Percentiles rank a stretch among this genome's conserved stretches.
Evolutionary conservation across 805 yeast species (phyloP).

Genomic region (Candida easanensis): DNA sequence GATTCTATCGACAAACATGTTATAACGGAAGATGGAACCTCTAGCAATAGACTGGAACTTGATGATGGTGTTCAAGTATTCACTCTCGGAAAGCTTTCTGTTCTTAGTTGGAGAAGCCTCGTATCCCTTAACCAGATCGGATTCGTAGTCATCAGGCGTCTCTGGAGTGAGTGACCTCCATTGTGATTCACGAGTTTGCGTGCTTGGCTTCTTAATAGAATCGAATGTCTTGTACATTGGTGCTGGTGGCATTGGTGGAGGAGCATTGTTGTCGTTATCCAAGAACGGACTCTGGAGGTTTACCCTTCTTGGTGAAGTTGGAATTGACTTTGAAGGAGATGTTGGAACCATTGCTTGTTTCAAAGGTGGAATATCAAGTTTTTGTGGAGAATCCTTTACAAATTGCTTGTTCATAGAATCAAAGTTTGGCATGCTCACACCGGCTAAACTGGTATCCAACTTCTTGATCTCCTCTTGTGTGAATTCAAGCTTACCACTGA

Average conservation of each 20-base stretch:
- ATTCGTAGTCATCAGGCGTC: conserved; percentile 10
- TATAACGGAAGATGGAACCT: conserved; percentile 66
- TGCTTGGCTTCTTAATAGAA: conserved; percentile 4
- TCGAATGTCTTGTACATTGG: conserved; percentile 8
- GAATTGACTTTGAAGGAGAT: conserved; percentile 3
- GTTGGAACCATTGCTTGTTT: conserved; percentile 7
- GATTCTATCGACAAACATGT: conserved; percentile 58
- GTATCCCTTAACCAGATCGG: conserved; percentile 14
- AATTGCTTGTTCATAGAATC: conserved; percentile 46
- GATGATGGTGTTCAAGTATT: conserved; percentile 33
- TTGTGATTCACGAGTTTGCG: background rate
- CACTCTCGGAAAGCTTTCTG: conserved; percentile 19
- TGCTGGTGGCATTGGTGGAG: conserved; percentile 7
- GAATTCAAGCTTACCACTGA: conserved; percentile 63
- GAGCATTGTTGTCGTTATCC: conserved; percentile 7
- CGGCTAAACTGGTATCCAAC: conserved; percentile 65
- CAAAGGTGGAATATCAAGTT: conserved; percentile 16
- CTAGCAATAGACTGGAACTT: conserved; percentile 66
- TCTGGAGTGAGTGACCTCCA: conserved; percentile 1
- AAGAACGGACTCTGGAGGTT: conserved; percentile 20
- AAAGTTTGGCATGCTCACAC: conserved; percentile 76
- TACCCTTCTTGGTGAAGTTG: conserved; percentile 6
- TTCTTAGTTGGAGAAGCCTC: conserved; percentile 23
- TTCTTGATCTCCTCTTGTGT: conserved; percentile 63
- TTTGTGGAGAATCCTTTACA: conserved; percentile 27